Conservation (phyloP, 2,329 filamentous ascomycete genomes). For the Trichoderma koningiopsis region DNA sequence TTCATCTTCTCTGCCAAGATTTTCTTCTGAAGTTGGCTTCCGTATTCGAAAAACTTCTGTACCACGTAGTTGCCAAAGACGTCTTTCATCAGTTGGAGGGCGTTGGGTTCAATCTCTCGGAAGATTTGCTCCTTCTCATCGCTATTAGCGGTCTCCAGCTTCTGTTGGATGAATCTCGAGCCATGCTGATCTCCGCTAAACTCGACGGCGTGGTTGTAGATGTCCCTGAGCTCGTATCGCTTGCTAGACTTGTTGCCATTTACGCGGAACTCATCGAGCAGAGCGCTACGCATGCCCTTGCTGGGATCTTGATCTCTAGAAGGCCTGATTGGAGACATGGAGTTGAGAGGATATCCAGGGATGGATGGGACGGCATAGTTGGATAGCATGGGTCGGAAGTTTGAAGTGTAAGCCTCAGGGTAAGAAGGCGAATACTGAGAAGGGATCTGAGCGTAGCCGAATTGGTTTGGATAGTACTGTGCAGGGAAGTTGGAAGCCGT, state of each 20-base stretch:
- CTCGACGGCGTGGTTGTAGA: slow-evolving; percentile 84
- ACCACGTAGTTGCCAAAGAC: slow-evolving; percentile 99
- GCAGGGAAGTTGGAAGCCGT: slow-evolving; percentile 33
- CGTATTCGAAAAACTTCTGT: slow-evolving; percentile 96
- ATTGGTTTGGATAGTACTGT: slow-evolving; percentile 39
- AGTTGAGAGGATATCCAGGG: slow-evolving; percentile 36
- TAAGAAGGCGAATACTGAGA: slow-evolving; percentile 42
- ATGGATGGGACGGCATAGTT: slow-evolving; percentile 40
- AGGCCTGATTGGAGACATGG: slow-evolving; percentile 38
- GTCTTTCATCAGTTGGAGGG: slow-evolving; percentile 88
- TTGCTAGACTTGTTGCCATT: slow-evolving; percentile 68
- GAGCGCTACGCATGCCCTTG: slow-evolving; percentile 66
- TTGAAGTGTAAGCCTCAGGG: slow-evolving; percentile 42
- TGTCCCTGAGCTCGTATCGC: slow-evolving; percentile 84
- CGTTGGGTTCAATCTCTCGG: slow-evolving; percentile 80
- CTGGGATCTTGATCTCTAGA: slow-evolving; percentile 60
- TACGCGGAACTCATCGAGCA: slow-evolving; percentile 79
- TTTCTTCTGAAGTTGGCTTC: slow-evolving; percentile 91
- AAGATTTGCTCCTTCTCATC: slow-evolving; percentile 95
- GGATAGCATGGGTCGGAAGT: slow-evolving; percentile 37
- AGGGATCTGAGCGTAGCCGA: slow-evolving; percentile 35
- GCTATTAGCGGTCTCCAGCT: slow-evolving; percentile 88
- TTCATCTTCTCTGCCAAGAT: slow-evolving; percentile 84
- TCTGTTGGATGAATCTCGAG: slow-evolving; percentile 92
- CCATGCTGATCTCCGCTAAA: slow-evolving; percentile 96